These are phyloP conservation scores for Solanum raphanifolium DNA, from an alignment of 257 asterid species.

Conservation along the genomic window DNA sequence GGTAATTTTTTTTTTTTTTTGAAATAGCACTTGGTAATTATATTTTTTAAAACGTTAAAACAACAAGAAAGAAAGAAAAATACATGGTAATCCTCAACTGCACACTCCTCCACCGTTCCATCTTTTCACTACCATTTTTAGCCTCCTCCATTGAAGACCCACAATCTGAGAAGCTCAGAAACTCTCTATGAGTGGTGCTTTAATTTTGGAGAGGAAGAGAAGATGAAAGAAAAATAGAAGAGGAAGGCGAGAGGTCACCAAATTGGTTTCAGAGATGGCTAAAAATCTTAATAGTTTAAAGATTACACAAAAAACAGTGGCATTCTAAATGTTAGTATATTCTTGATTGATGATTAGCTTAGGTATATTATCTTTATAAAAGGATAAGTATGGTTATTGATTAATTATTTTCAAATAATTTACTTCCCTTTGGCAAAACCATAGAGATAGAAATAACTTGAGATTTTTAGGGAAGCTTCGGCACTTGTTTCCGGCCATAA, in stretches of 20 bases:
- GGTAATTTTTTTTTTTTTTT: too few species aligned
- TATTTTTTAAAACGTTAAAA: neutral
- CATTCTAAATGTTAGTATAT: neutral
- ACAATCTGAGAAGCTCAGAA: neutral
- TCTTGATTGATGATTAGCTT: neutral
- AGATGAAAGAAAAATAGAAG: neutral
- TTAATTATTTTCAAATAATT: neutral
- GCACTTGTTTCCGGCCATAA: neutral
- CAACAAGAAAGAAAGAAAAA: neutral
- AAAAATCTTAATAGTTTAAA: neutral
- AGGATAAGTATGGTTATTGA: neutral
- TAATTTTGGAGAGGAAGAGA: neutral
- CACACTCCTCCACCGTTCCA: neutral
- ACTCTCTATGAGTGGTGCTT: neutral
- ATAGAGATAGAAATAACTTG: neutral
- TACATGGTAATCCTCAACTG: neutral
- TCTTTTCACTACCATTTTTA: neutral
- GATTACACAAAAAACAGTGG: neutral
- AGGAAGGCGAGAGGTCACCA: neutral
- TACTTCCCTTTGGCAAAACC: neutral
- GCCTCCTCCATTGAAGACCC: neutral
- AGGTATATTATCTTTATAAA: neutral
- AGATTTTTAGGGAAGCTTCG: neutral
- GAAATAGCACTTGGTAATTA: neutral
- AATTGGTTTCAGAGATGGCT: neutral